Base-by-base conservation (phyloP, 768 basidiomycete genomes). In the Mycena filopes region DNA sequence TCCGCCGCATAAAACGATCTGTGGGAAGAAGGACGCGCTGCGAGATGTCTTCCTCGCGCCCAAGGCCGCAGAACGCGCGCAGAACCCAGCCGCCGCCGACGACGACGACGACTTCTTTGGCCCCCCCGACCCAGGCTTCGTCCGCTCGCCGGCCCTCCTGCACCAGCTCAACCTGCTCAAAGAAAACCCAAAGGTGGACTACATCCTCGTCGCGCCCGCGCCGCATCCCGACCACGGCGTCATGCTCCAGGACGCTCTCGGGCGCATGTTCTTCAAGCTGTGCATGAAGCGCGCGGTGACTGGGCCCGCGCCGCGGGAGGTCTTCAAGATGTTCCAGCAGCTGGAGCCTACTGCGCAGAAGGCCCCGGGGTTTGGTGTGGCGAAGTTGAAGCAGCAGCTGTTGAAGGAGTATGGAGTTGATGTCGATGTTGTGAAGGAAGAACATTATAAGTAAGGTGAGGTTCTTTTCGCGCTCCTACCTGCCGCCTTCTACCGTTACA, bases 1-100 rank as follows among this genome's bases (percentile, higher is more conserved):
- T 3, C 70, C 65, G 3, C 67, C 70, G 33, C 70, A 71, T 62
- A 71, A 67, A 25, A 66, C 56, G 10, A 67, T 67, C 38, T 71
- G 70, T 43, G 68, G 70, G 9, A 69, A 71, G 45, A 47, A 48
- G 12, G 55, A 46, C 41, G 67, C 70, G 3, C 36, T 69, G n/a
- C 38, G 41, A 18, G 62, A 69, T 21, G 56, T 65, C 2, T 48
- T 64, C 28, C 48, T 69, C 45, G 16, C 63, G 1, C 49, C 64
- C 43, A 31, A 51, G 36, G 6, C 26, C 3, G 15, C 54, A 29
- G 61, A 40, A 7, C 23, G 48, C 1, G n/a, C 26, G 41, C n/a
- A n/a, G n/a, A n/a, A n/a, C 26, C 9, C 36, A 36, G 36, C 36
- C 5, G 26, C 11, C 38, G 62, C 56, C 13, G 62, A 50, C 49